Conservation (phyloP, 495 filamentous ascomycete genomes). For the Neurospora sp. region DNA sequence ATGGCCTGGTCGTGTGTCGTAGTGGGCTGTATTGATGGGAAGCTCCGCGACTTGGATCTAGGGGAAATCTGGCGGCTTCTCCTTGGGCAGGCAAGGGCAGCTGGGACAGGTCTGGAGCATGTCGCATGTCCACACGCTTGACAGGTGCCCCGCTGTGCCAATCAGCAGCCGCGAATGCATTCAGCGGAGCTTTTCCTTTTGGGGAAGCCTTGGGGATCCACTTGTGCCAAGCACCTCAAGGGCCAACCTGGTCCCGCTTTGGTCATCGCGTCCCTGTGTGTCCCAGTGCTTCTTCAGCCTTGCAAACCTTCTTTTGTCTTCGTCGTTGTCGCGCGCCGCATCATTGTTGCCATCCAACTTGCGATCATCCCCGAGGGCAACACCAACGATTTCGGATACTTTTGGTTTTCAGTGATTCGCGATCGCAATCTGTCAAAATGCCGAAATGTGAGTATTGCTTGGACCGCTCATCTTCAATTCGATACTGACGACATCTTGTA, state of each 20-base stretch:
- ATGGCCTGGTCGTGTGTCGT: neutral
- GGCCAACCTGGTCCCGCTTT: neutral
- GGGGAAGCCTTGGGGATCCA: conserved; percentile 2
- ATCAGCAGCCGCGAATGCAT: conserved; percentile 3
- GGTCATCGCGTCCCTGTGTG: neutral
- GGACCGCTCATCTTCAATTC: conserved; percentile 2
- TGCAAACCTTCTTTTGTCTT: conserved; percentile 6
- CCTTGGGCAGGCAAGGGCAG: conserved; percentile 9
- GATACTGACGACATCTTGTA: conserved; percentile 5
- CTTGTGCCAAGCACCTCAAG: conserved; percentile 7
- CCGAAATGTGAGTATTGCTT: conserved; percentile 29
- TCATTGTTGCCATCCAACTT: neutral
- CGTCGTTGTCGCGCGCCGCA: neutral
- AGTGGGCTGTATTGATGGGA: neutral
- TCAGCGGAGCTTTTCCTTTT: neutral
- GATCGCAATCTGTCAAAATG: conserved; percentile 22
- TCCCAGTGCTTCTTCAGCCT: conserved; percentile 17
- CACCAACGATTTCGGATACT: neutral
- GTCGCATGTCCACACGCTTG: neutral
- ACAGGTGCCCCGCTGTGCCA: conserved; percentile 1
- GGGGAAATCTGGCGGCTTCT: conserved; percentile 27
- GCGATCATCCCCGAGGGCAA: neutral
- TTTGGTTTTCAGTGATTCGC: neutral
- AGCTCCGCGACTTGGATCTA: neutral
- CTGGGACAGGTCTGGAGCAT: conserved; percentile 1